These are phyloP conservation scores for Podaxis sp. DNA, from an alignment of 768 basidiomycete species.

Conservation along the genomic window DNA sequence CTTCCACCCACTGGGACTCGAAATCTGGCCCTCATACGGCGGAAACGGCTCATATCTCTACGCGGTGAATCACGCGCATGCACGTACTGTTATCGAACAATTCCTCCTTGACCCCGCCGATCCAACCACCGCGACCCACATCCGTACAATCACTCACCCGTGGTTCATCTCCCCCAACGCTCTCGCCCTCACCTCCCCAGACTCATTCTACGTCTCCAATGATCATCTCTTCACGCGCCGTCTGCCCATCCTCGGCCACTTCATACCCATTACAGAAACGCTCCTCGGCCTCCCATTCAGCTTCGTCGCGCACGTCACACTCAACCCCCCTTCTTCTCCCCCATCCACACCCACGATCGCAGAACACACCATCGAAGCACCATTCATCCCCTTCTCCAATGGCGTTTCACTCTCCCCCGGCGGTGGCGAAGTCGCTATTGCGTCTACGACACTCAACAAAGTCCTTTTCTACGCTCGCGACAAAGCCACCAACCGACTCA, in stretches of 20 bases:
- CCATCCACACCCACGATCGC: constrained; percentile 22
- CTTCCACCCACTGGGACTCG: constrained; percentile 72
- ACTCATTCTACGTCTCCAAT: constrained; percentile 69
- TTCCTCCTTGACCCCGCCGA: constrained; percentile 47
- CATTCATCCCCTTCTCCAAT: constrained; percentile 62
- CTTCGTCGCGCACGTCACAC: constrained; percentile 53
- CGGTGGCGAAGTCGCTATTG: constrained; percentile 49
- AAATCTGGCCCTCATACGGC: constrained; percentile 45
- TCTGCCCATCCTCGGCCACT: constrained; percentile 43
- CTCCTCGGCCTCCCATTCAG: constrained; percentile 51
- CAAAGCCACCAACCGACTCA: constrained; percentile 38
- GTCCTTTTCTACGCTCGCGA: constrained; percentile 52
- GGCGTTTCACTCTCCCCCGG: constrained; percentile 57
- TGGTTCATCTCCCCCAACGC: constrained; percentile 65
- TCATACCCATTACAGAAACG: constrained; percentile 53
- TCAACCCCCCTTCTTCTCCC: constrained; percentile 25
- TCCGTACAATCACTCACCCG: constrained; percentile 56
- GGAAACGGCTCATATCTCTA: constrained; percentile 54
- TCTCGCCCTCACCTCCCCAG: constrained; percentile 58
- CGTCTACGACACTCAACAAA: constrained; percentile 43
- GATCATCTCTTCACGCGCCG: constrained; percentile 69
- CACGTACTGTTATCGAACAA: constrained; percentile 61
- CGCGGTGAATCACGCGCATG: constrained; percentile 64
- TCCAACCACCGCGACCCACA: constrained; percentile 41
- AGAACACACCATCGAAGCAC: constrained; percentile 34